These are phyloP conservation scores for Globisporangium rhizosaccharum DNA, from an alignment of 352 stramenopile species.

Conservation along the genomic window DNA sequence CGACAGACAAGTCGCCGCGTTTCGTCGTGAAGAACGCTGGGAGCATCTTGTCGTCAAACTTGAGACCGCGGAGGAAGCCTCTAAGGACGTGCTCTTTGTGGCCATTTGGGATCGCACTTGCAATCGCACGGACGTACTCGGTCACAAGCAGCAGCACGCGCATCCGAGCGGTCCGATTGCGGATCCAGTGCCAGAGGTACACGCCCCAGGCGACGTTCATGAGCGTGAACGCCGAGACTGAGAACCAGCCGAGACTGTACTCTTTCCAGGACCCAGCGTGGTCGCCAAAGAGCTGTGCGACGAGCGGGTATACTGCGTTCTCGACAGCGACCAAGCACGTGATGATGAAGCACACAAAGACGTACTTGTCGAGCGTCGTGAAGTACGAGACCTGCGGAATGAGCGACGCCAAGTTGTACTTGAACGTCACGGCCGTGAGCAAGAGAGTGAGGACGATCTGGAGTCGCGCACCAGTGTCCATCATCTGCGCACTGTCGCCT, in stretches of 20 bases:
- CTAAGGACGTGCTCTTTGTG: conserved; percentile 14
- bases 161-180: conserved; percentile 10
- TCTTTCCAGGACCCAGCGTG: conserved; percentile 2
- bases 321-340: conserved; percentile 22
- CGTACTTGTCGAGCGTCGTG: conserved; percentile 33
- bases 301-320: conserved; percentile 22
- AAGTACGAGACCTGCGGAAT: conserved; percentile 38
- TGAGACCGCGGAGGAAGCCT: conserved; percentile 11
- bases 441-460: conserved; percentile 32
- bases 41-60: conserved; percentile 4
- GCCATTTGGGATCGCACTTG: conserved; percentile 11
- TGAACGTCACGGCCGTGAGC: conserved; percentile 39
- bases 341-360: conserved; percentile 31
- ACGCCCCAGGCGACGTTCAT: conserved; percentile 22
- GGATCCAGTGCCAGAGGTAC: conserved; percentile 18
- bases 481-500: neutral
- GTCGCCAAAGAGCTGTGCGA: neutral
- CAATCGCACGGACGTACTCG: conserved; percentile 19
- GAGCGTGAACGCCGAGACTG: conserved; percentile 19
- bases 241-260: conserved; percentile 11
- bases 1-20: conserved; percentile 16
- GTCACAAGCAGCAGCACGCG: conserved; percentile 13
- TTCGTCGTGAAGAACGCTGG: conserved; percentile 13
- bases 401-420: conserved; percentile 24
- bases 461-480: conserved; percentile 25